phyloP scores from a whole-genome alignment of 345 rosid species.

The Hibiscus mutabilis region DNA sequence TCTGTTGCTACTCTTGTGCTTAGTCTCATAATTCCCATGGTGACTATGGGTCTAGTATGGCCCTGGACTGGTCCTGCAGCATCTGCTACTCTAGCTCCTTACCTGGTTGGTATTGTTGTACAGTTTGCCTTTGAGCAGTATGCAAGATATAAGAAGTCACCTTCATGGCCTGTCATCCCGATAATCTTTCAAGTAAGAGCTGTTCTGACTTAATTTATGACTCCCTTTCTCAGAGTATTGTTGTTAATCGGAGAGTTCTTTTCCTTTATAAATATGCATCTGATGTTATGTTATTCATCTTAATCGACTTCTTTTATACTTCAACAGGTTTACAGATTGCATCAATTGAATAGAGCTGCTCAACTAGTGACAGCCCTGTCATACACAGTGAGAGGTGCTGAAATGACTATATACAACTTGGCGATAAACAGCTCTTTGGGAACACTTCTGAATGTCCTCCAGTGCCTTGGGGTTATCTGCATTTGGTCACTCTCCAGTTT shows the following conservation, averaged over 20 bases:
- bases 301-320: background rate
- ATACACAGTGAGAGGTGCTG: slow-evolving; percentile 86
- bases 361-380: slow-evolving; percentile 93
- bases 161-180: slow-evolving; percentile 73
- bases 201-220: background rate
- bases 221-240: background rate
- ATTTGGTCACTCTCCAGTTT: slow-evolving; percentile 96
- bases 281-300: background rate
- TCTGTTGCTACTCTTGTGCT: slow-evolving; percentile 85
- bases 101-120: slow-evolving; percentile 84
- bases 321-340: slow-evolving; percentile 85
- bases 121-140: slow-evolving; percentile 94
- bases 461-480: slow-evolving; percentile 81
- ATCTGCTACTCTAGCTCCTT: slow-evolving; percentile 96
- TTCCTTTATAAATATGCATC: too few relatives aligned
- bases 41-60: slow-evolving; percentile 98
- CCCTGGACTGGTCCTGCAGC: slow-evolving; percentile 99
- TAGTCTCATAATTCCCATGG: slow-evolving; percentile 88
- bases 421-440: slow-evolving; percentile 84
- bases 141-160: slow-evolving; percentile 62
- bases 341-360: slow-evolving; percentile 92
- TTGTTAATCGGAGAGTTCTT: background rate
- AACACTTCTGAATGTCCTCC: slow-evolving; percentile 77
- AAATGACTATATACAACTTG: slow-evolving; percentile 70
- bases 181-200: slow-evolving; percentile 73